phyloP scores from a whole-genome alignment of 331 rosid genomes.

The Quercus lobata region DNA sequence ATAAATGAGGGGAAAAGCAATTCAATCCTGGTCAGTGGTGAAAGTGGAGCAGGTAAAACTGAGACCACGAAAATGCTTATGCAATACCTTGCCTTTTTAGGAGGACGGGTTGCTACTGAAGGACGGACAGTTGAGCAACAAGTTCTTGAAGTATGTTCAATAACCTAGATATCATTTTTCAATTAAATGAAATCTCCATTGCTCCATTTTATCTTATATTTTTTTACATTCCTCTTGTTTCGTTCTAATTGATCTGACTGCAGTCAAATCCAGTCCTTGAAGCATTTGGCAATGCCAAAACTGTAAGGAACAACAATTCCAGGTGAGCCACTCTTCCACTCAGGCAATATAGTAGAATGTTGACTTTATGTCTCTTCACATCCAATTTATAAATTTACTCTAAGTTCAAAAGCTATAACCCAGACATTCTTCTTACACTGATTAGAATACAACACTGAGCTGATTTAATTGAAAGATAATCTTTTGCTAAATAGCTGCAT shows the following conservation, averaged over 20 bases:
- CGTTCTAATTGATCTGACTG: constrained; percentile 26
- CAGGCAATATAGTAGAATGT: constrained; percentile 13
- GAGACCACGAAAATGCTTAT: constrained; percentile 99
- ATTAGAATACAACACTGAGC: background rate
- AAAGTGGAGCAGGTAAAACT: constrained; percentile 99
- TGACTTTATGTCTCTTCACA: constrained; percentile 8
- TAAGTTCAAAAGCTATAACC: background rate
- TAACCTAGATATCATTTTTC: constrained; percentile 12
- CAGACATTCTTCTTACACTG: background rate
- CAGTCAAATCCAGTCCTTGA: constrained; percentile 99
- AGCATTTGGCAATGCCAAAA: constrained; percentile 99
- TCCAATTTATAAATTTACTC: background rate
- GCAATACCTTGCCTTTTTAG: constrained; percentile 94
- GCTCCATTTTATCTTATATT: background rate
- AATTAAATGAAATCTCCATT: constrained; percentile 3
- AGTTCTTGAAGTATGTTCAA: constrained; percentile 91
- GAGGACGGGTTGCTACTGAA: constrained; percentile 93
- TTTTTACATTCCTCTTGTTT: background rate
- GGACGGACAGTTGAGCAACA: constrained; percentile 98
- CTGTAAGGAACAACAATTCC: constrained; percentile 96
- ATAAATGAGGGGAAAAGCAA: constrained; percentile 82
- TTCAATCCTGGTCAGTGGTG: constrained; percentile 98
- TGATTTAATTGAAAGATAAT: background rate
- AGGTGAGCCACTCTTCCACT: constrained; percentile 49
- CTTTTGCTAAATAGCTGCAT: background rate